Base-by-base conservation (phyloP, 2,329 filamentous ascomycete species). In the Aspergillus glaucus region DNA sequence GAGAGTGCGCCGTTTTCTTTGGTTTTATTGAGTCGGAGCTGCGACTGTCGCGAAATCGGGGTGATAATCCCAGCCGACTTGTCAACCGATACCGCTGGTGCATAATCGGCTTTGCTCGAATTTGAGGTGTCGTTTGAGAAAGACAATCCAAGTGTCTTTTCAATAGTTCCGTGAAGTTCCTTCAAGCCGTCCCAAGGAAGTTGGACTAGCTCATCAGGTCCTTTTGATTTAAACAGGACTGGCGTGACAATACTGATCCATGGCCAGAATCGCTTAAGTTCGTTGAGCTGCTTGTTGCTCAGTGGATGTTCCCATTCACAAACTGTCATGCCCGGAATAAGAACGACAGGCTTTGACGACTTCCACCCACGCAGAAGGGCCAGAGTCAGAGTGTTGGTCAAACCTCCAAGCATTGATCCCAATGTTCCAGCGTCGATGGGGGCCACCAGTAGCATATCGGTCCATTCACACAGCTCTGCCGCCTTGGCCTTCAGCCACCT, bases 261-360 rank as follows among this genome's bases (percentile, higher is more conserved):
- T 46, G 84, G 85, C 88, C 88, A 95, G 65, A 89, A 91, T 54
- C 82, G 77, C 55, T 85, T 79, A 39, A 95, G 81, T 69, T 94
- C 93, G 68, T 81, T 86, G 52, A 95, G 78, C 63, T 95, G 90
- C 60, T 89, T 86, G 71, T 87, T 88, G 14, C 88, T 95, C 71
- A 91, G 84, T 2, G 90, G 88, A 60, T 93, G 90, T 63, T 91
- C 84, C 89, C 89, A 95, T 82, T 92, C 90, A 51, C 87, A 79
- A 1, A 82, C 82, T 30, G 87, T 92, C 90, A 96, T 94, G 55
- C 88, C 88, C 0, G 91, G 90, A 6, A 95, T 84, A 49, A 96
- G 73, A 44, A 95, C 72, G 26, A 95, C 86, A 58, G 85, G 87
- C 71, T 95, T 95, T 6, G 85, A 85, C 0, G 86, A 83, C 59